phyloP scores from a whole-genome alignment of 495 filamentous ascomycete genomes.

The Xylaria castorea region DNA sequence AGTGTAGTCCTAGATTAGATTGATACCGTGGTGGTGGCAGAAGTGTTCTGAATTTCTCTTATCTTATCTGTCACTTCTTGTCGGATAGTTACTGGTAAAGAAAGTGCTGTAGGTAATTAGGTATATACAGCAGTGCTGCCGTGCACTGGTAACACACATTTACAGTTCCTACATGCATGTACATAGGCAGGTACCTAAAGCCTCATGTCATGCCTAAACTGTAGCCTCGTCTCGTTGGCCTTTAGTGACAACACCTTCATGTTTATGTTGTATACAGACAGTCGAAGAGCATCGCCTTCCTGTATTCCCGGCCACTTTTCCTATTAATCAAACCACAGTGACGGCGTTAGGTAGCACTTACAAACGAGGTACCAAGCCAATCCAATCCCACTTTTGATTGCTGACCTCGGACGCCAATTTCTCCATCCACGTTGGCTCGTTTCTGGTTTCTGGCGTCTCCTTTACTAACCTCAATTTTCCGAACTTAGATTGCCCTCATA shows the following conservation, averaged over 20 bases:
- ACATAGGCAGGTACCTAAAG: not conserved
- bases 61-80: constrained; percentile 7
- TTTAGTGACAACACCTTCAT: not conserved
- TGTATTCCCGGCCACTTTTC: not conserved
- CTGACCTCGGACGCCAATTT: constrained; percentile 20
- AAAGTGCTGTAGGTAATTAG: not conserved
- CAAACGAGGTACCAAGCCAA: constrained; percentile 3
- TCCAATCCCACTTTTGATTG: constrained; percentile 24
- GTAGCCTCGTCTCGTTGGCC: not conserved
- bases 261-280: not conserved
- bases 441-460: constrained; percentile 12
- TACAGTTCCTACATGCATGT: not conserved
- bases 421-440: constrained; percentile 16
- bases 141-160: constrained; percentile 5
- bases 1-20: not conserved
- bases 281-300: not conserved
- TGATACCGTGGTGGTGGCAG: constrained; percentile 3
- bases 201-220: not conserved
- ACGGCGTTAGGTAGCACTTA: not conserved
- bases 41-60: not conserved
- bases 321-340: not conserved
- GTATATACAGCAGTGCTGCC: not conserved
- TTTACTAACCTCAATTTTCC: constrained; percentile 9
- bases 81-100: not conserved
- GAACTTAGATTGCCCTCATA: not conserved